Evolutionary conservation across 2,329 filamentous ascomycete species (phyloP), one percentile per base, ranked within the genome.

Genomic region (Paraphoma sp.): DNA sequence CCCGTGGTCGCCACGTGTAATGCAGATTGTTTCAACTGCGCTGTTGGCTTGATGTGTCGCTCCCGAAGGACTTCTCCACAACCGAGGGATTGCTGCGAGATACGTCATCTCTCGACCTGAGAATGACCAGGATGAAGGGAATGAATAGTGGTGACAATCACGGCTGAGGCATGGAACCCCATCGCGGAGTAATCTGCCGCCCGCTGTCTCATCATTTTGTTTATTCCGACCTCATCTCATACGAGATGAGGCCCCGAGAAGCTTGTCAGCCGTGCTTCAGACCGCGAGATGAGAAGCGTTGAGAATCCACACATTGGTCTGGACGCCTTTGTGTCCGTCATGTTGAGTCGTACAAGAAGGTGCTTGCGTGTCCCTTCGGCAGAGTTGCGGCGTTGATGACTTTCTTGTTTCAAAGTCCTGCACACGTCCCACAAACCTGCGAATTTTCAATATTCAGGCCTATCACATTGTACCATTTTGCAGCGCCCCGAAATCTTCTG

Each of bases 51-150:
- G 51, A 55, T 46, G 51, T 59, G 36, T 30, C 42, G 33, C 33
- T 29, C 41, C 31, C 17, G 43, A 29, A 17, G 33, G 6, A 11
- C 38, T n/a, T 11, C 41, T 29, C 43, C 23, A 53, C 31, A 11
- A 16, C 48, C 38, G 28, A 29, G 5, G 29, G 10, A 10, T 36
- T 12, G 9, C 23, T 48, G n/a, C 42, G 18, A 54, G 29, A 57
- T 63, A 63, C 63, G 62, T 65, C 58, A 67, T 67, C 57, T 69
- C 63, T 54, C 59, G 47, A 63, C 54, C 51, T 55, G 46, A 33
- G 44, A 42, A 31, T 49, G 36, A 46, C 53, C 47, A 47, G 56
- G 53, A 50, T 50, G 51, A 40, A 51, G 38, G 49, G 51, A 33
- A 53, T 51, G 52, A 51, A 31, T 43, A 53, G 40, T 43, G 52